Percentiles rank a stretch among this genome's conserved stretches.
These are phyloP conservation scores for Stevia rebaudiana DNA, from an alignment of 140 eudicot species.

Conservation along the genomic window DNA sequence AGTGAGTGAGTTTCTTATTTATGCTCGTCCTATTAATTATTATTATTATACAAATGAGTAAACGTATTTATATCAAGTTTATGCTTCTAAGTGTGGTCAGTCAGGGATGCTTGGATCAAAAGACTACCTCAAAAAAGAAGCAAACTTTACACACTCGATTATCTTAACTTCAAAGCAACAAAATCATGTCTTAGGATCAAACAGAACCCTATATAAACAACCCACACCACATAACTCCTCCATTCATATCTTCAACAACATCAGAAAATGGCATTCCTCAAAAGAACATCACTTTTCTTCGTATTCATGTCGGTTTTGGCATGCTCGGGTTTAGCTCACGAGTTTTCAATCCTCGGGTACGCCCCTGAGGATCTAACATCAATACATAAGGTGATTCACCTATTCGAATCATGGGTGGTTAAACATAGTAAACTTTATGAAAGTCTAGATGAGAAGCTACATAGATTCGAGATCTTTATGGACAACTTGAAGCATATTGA, in stretches of 20 bases:
- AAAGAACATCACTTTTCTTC: slow-evolving; percentile 20
- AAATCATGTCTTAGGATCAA: background rate
- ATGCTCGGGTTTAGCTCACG: slow-evolving; percentile 32
- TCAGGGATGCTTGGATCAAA: background rate
- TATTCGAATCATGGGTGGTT: slow-evolving; percentile 48
- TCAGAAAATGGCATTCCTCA: slow-evolving; percentile 25
- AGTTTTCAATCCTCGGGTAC: slow-evolving; percentile 59
- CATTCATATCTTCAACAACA: slow-evolving; percentile 8
- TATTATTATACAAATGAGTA: background rate
- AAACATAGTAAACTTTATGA: slow-evolving; percentile 46
- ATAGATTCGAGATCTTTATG: slow-evolving; percentile 55
- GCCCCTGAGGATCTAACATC: slow-evolving; percentile 50
- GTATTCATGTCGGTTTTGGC: slow-evolving; percentile 24
- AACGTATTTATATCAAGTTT: background rate
- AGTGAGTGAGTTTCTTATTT: too few relatives aligned
- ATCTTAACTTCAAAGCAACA: slow-evolving; percentile 17
- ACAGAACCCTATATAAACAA: slow-evolving; percentile 8
- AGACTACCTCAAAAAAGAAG: background rate
- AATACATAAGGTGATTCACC: slow-evolving; percentile 38
- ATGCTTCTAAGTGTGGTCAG: slow-evolving; percentile 13
- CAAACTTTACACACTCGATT: background rate
- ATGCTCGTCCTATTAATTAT: too few relatives aligned
- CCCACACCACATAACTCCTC: background rate
- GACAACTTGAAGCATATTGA: slow-evolving; percentile 68
- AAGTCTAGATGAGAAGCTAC: slow-evolving; percentile 45